Percentiles rank a stretch among this genome's conserved stretches.
Evolutionary conservation across 306 rosid species (phyloP).

Genomic region (Acacia melanoxylon): DNA sequence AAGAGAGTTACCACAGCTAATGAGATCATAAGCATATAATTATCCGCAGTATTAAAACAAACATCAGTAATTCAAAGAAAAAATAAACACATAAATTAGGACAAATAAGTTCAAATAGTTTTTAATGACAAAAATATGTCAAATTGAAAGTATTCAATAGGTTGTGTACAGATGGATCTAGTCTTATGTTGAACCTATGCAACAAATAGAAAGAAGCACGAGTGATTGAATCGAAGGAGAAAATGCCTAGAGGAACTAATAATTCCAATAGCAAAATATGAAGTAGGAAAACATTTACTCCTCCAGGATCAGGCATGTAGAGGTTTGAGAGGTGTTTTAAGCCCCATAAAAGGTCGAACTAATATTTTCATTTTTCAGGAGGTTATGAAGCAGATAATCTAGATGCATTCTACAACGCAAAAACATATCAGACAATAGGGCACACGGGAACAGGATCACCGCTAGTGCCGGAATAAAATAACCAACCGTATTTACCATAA

Average conservation of each 20-base stretch:
- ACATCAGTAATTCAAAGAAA: background rate
- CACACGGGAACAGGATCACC: background rate
- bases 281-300: background rate
- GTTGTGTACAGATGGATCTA: too few relatives aligned
- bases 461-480: background rate
- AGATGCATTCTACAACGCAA: background rate
- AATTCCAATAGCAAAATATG: background rate
- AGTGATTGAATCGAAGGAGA: background rate
- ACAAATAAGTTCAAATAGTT: background rate
- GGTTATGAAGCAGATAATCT: background rate
- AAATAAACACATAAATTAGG: background rate
- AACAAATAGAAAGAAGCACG: background rate
- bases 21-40: background rate
- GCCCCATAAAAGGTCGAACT: background rate
- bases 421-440: background rate
- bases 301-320: background rate
- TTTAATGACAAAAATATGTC: background rate
- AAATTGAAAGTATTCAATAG: background rate
- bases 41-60: too few relatives aligned
- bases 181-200: too few relatives aligned
- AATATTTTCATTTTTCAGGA: background rate
- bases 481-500: background rate
- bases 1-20: background rate
- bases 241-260: background rate
- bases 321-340: background rate